Percentiles rank a stretch among this genome's conserved stretches.
Conservation (phyloP, 495 filamentous ascomycete genomes). For the Aspergillus carlsbadensis region DNA sequence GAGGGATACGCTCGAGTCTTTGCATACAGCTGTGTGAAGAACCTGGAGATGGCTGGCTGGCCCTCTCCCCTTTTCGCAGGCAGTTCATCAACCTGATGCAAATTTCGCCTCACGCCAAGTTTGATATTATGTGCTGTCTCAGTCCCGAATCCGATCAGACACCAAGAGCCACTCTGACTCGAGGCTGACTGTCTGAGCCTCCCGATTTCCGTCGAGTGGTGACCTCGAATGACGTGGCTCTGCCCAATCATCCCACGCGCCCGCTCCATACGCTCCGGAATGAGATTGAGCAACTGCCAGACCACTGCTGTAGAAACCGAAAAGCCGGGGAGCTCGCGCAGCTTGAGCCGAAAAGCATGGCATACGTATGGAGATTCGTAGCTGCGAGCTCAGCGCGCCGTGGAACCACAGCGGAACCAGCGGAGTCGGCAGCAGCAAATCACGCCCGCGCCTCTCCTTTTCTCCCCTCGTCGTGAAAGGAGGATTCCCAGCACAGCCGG, state of each 20-base stretch:
- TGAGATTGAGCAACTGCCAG: too few species aligned
- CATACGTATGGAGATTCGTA: background rate
- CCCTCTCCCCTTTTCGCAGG: too few species aligned
- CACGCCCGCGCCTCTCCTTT: too few species aligned
- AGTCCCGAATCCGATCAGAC: background rate
- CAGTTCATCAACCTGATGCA: slow-evolving; percentile 1
- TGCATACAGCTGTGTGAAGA: background rate
- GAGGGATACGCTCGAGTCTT: background rate
- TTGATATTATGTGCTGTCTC: slow-evolving; percentile 3
- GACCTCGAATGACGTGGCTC: slow-evolving; percentile 9
- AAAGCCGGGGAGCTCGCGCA: background rate
- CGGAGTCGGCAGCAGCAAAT: background rate
- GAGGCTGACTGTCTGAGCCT: background rate
- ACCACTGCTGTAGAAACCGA: background rate
- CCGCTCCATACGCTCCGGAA: background rate
- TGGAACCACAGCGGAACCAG: slow-evolving; percentile 14
- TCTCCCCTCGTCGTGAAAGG: too few species aligned
- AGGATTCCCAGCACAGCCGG: too few species aligned
- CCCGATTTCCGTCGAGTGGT: background rate
- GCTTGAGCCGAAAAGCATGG: background rate
- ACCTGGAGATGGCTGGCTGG: background rate
- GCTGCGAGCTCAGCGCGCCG: background rate
- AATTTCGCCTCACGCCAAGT: slow-evolving; percentile 1
- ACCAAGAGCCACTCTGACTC: slow-evolving; percentile 1
- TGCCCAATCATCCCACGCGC: slow-evolving; percentile 4